Evolutionary conservation across 352 stramenopile species (phyloP), one percentile per base, ranked within the genome.

Genomic region (Globisporangium takayamanum): DNA sequence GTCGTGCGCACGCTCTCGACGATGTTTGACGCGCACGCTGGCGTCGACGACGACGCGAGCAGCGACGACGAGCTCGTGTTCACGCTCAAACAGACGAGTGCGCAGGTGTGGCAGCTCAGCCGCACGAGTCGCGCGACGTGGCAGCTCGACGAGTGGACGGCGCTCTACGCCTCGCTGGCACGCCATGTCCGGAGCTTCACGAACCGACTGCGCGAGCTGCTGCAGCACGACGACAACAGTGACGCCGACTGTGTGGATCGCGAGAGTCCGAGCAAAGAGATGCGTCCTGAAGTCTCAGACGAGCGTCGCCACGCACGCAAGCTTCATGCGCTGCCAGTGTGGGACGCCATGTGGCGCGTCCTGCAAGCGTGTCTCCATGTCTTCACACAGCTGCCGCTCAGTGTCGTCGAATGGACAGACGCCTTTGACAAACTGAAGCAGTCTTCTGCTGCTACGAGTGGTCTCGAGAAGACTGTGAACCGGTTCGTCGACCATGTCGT

Each of bases 291-390:
- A 22, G 22, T 22, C 22, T 22, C 22, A 22, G 14, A 53, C 48
- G 28, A 14, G 41, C 22, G 5, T 18, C n/a, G 33, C 39, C 15
- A 39, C 30, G 30, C 30, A 8, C 30, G 30, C 33, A 28, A 33
- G 37, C 42, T 56, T 5, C 39, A 63, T 25, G 48, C 51, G 12
- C 49, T 76, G 41, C 41, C 64, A n/a, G 16, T 78, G 7, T 83
- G 73, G 64, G 66, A 80, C 59, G 37, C 69, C 18, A 36, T 69
- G 7, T 83, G 69, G 69, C 70, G 70, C 18, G 64, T 44, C 37
- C 57, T 66, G 10, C 58, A 55, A 0, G 70, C 57, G 2, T 66
- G 63, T 44, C 18, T 84, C n/a, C 66, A 25, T 15, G 46, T 61
- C 28, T 8, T 60, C 33, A 53, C 54, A 3, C 44, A 46, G 16